phyloP scores from a whole-genome alignment of 106 monocot species.

The Acorus gramineus region DNA sequence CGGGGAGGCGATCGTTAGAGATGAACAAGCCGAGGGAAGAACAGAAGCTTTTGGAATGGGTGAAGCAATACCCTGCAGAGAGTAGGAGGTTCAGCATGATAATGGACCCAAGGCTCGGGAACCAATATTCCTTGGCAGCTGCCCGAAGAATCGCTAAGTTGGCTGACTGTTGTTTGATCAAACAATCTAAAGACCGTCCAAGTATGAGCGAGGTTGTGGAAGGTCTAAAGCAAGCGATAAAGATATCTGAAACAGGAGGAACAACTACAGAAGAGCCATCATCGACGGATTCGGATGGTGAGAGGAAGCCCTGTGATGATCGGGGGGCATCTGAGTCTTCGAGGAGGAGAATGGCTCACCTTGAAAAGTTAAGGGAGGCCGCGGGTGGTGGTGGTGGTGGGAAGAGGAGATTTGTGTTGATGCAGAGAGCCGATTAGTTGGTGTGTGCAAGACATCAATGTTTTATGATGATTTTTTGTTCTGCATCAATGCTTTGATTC shows the following conservation, averaged over 20 bases:
- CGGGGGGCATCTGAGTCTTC: too few relatives aligned
- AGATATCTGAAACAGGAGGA: neutral
- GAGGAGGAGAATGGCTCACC: too few relatives aligned
- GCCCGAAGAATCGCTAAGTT: slow-evolving; percentile 30
- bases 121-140: slow-evolving; percentile 13
- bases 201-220: slow-evolving; percentile 25
- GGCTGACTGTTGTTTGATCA: slow-evolving; percentile 21
- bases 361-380: too few relatives aligned
- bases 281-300: too few relatives aligned
- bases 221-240: slow-evolving; percentile 5
- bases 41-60: slow-evolving; percentile 36
- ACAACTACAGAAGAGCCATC: too few relatives aligned
- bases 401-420: too few relatives aligned
- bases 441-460: too few relatives aligned
- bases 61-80: slow-evolving; percentile 24
- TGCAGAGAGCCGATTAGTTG: too few relatives aligned
- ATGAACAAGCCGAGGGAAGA: slow-evolving; percentile 18
- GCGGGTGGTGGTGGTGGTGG: too few relatives aligned
- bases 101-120: slow-evolving; percentile 27
- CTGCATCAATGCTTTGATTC: too few relatives aligned
- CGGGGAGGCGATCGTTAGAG: slow-evolving; percentile 26
- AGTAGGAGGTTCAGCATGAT: slow-evolving; percentile 26
- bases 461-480: too few relatives aligned
- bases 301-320: too few relatives aligned
- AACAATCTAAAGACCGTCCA: slow-evolving; percentile 24